Evolutionary conservation across 192 early-diverging fungal species (phyloP), one percentile per base, ranked within the genome.

Genomic region (Coemansia sp.): DNA sequence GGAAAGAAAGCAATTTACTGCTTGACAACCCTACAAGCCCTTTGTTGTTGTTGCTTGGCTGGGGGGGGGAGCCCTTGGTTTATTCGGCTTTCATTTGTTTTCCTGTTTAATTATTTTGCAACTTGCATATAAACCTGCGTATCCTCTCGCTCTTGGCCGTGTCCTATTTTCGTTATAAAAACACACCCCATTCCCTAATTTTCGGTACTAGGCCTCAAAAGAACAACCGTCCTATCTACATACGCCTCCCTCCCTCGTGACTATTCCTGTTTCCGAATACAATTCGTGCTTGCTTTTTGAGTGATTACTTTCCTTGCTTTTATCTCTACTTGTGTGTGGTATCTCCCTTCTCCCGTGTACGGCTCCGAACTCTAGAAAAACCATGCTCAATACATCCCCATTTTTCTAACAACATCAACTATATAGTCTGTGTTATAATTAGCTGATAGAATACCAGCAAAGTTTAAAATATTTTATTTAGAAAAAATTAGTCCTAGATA

Each of bases 201-300:
- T 5, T 45, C 14, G 42, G 42, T 45, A 45, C 42, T 45, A 45
- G 42, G 12, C 3, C 42, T 45, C 14, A 45, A 12, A 8, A 8
- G 17, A 45, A 5, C 42, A 16, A 16, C 42, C 14, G 17, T 12
- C 14, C 42, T 45, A 45, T 45, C 17, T 12, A 45, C 14, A 16
- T 45, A 45, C 42, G 42, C 42, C 42, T 3, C 42, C 42, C 42
- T 25, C 42, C 42, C 42, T 45, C 42, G 42, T 45, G 42, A 45
- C 7, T 12, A 45, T 16, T 45, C 42, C 7, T 45, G 17, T 12
- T 45, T 45, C 42, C 14, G 60, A n/a, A n/a, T 14, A 20, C 60
- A 38, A 48, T 61, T 61, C 42, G 22, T 61, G 22, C 48, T 61
- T 0, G 22, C 25, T 61, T 48, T 48, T 61, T 22, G 42, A 16